phyloP scores from a whole-genome alignment of 108 stramenopile species.

The Cyclostephanos invisitatus region DNA sequence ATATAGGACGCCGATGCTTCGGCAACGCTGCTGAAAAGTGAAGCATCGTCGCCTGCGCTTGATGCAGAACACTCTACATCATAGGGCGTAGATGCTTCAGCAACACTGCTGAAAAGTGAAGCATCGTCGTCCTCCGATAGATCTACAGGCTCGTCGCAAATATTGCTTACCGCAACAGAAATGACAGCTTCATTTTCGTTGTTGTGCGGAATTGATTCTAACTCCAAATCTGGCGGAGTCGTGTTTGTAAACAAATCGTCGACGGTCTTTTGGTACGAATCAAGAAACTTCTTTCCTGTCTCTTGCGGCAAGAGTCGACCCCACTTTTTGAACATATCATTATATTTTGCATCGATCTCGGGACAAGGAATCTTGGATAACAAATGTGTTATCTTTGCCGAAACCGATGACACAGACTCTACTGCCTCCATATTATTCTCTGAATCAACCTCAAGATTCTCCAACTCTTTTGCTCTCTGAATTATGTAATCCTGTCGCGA shows the following conservation, averaged over 20 bases:
- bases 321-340: not conserved
- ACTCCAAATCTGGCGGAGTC: not conserved
- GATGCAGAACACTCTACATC: not conserved
- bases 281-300: conserved; percentile 7
- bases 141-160: not conserved
- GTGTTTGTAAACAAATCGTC: not conserved
- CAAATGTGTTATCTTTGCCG: not conserved
- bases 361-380: conserved; percentile 6
- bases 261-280: not conserved
- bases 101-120: conserved; percentile 13
- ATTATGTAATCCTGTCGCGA: not conserved
- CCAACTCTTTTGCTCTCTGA: not conserved
- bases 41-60: not conserved
- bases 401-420: not conserved
- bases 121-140: conserved; percentile 9
- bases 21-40: conserved; percentile 8
- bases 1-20: not conserved
- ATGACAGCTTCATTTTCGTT: not conserved
- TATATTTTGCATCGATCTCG: not conserved
- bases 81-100: not conserved
- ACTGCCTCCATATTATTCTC: not conserved
- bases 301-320: not conserved
- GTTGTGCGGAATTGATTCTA: not conserved
- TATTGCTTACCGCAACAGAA: not conserved
- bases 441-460: not conserved